Base-by-base conservation (phyloP, 192 early-diverging fungal species). In the Linnemannia hyalina region DNA sequence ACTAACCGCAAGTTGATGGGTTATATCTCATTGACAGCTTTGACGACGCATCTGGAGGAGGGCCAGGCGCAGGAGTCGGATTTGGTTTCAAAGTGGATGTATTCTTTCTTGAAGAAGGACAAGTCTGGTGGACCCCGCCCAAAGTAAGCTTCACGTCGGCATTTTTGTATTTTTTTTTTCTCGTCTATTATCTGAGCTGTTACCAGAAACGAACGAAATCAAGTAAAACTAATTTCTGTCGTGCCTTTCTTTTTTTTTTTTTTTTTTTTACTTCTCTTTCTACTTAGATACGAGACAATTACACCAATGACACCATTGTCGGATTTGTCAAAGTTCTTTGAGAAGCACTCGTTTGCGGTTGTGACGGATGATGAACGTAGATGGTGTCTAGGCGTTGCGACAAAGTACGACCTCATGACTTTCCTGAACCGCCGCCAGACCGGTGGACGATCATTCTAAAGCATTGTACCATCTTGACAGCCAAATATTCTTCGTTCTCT, bases 321-420 rank as follows among this genome's bases (percentile, higher is more conserved):
- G 70, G 95, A 96, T 74, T 89, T 97, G 22, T 92, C 95, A 32
- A 90, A 91, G 54, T 96, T 97, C 87, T 97, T 97, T 92, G 96
- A 97, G 75, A 92, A 93, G 65, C 91, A 96, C 76, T 93, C 93
- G 35, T 96, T 96, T 82, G 94, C 95, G 0, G 95, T 97, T 80
- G 93, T 97, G 15, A 97, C 96, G 5, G 96, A 97, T 78, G 87
- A 89, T 20, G 90, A 92, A 40, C 93, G 95, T 60, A 94, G 95
- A 81, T 97, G 95, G 89, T 95, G 95, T 68, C 81, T 97, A 69
- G 96, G 93, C 71, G 93, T 96, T 74, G 94, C 93, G 0, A 96
- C 95, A 22, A 96, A 96, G 82, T 93, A 94, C 57, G 95, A 96
- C 72, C 82, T 96, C 40, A 92, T 96, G 81, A 90, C 88, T 13